A percentile compares a stretch with the other conserved stretches of the same genome.
phyloP scores from a whole-genome alignment of 1,284 basidiomycete species.

The Dichomitus squalens region DNA sequence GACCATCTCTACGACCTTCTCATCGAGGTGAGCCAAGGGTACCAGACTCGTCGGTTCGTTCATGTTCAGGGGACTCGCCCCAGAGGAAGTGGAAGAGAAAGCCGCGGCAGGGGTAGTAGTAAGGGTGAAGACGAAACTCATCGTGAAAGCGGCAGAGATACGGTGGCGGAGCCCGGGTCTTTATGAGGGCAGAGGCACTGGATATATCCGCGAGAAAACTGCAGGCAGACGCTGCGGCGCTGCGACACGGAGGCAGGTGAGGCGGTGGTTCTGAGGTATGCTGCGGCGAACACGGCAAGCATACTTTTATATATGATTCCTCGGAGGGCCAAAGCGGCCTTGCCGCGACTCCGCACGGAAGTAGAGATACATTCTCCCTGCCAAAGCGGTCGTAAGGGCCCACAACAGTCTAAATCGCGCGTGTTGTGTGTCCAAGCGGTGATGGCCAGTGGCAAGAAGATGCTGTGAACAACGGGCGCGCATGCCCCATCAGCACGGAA shows the following conservation, averaged over 20 bases:
- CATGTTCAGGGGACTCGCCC: not conserved
- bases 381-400: constrained; percentile 20
- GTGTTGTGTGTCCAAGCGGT: constrained; percentile 12
- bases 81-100: not conserved
- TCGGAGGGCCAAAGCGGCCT: constrained; percentile 13
- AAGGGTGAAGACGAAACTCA: not conserved
- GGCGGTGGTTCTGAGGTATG: not conserved
- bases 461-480: constrained; percentile 4
- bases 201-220: not conserved
- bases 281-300: constrained; percentile 5
- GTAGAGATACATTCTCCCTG: not conserved
- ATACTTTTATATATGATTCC: constrained; percentile 5
- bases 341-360: constrained; percentile 7
- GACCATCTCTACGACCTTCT: constrained; percentile 14
- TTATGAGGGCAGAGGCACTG: not conserved
- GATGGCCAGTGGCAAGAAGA: constrained; percentile 9
- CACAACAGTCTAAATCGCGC: constrained; percentile 7
- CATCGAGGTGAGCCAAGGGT: constrained; percentile 4
- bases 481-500: not conserved
- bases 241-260: not conserved
- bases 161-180: not conserved
- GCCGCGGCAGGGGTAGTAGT: not conserved
- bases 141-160: not conserved
- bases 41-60: constrained; percentile 16
- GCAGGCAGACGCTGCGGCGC: constrained; percentile 2